A percentile compares a stretch with the other conserved stretches of the same genome.
These are phyloP conservation scores for Debaryomyces fabryi DNA, from an alignment of 1,139 yeast species.

Conservation along the genomic window DNA sequence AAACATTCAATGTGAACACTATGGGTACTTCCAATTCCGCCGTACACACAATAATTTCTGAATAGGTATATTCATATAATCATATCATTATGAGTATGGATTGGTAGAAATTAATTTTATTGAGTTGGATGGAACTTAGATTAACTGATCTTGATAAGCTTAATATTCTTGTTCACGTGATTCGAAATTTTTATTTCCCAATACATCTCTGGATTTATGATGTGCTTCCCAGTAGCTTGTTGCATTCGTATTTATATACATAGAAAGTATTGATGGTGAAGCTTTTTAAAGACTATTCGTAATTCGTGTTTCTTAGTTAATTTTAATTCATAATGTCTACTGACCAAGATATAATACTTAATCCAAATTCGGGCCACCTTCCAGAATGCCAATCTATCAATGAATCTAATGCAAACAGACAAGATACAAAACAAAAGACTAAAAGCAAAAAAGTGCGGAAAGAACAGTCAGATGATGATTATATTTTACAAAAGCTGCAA, in stretches of 20 bases:
- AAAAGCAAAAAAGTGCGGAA: slow-evolving; percentile 37
- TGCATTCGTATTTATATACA: not conserved
- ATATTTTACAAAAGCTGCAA: slow-evolving; percentile 41
- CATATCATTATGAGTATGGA: too few relatives aligned
- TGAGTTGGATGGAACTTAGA: not conserved
- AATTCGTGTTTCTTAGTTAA: too few relatives aligned
- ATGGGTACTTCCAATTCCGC: too few relatives aligned
- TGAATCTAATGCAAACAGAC: not conserved
- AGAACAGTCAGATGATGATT: slow-evolving; percentile 62
- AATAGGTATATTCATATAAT: too few relatives aligned
- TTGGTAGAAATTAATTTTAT: too few relatives aligned
- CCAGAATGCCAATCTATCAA: slow-evolving; percentile 7
- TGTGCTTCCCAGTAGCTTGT: not conserved
- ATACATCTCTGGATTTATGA: not conserved
- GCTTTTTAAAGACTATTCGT: too few relatives aligned
- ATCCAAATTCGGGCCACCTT: not conserved
- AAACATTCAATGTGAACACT: too few relatives aligned
- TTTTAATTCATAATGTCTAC: not conserved
- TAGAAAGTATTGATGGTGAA: too few relatives aligned
- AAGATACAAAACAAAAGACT: not conserved
- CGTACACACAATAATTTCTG: too few relatives aligned
- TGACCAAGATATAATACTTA: slow-evolving; percentile 1
- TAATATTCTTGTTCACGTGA: not conserved
- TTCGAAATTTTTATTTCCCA: not conserved
- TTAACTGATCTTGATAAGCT: not conserved